A percentile compares a stretch with the other conserved stretches of the same genome.
Conservation (phyloP, 1,284 basidiomycete genomes). For the Pseudozyma hubeiensis region DNA sequence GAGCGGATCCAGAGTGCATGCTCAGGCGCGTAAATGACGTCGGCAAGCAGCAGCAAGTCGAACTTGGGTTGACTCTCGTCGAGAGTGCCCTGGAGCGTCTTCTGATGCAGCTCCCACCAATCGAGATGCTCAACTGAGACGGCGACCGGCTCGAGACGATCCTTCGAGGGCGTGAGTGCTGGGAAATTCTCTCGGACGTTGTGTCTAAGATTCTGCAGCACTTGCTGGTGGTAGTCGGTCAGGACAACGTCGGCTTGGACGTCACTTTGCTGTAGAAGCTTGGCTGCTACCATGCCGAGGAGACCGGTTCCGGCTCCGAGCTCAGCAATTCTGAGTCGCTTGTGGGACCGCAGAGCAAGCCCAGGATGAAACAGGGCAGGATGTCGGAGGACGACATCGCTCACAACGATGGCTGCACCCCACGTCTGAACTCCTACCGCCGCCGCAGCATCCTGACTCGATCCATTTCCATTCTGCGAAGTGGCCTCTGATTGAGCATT, state of each 20-base stretch:
- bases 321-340: constrained; percentile 28
- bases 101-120: constrained; percentile 36
- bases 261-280: constrained; percentile 18
- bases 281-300: constrained; percentile 45
- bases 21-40: constrained; percentile 46
- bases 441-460: constrained; percentile 41
- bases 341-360: neutral
- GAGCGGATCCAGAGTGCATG: constrained; percentile 48
- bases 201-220: constrained; percentile 34
- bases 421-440: constrained; percentile 53
- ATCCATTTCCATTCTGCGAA: constrained; percentile 1
- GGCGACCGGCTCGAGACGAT: constrained; percentile 6
- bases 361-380: constrained; percentile 30
- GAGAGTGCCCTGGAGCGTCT: constrained; percentile 1
- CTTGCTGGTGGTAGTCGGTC: constrained; percentile 47
- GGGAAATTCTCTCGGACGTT: constrained; percentile 40
- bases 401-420: constrained; percentile 43
- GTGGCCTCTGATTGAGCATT: constrained; percentile 22
- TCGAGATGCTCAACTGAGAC: constrained; percentile 39
- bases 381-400: constrained; percentile 37
- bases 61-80: constrained; percentile 10
- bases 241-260: constrained; percentile 33
- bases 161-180: neutral
- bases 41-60: constrained; percentile 41
- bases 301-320: constrained; percentile 51